These are phyloP conservation scores for Cryptosporidium bovis DNA, from an alignment of 169 alveolate genomes.

Conservation along the genomic window DNA sequence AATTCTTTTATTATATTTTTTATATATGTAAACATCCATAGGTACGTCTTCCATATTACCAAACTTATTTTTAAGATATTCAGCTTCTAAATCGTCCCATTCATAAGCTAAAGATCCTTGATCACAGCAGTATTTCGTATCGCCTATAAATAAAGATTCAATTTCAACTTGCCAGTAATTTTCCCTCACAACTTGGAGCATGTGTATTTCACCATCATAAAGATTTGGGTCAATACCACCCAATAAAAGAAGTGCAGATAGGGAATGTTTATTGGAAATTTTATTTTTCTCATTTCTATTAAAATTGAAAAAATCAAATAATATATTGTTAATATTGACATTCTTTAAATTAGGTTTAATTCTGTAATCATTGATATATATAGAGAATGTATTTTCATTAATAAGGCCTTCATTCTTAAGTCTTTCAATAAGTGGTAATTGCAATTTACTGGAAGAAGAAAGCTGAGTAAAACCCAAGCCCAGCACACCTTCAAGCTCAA, in stretches of 20 bases:
- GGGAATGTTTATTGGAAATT: slow-evolving; percentile 24
- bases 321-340: background rate
- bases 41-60: slow-evolving; percentile 56
- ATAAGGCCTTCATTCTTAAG: slow-evolving; percentile 79
- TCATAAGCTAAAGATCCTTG: slow-evolving; percentile 76
- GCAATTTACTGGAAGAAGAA: slow-evolving; percentile 83
- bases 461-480: slow-evolving; percentile 89
- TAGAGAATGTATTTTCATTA: slow-evolving; percentile 83
- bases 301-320: slow-evolving; percentile 76
- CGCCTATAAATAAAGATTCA: slow-evolving; percentile 86
- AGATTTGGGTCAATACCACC: slow-evolving; percentile 87
- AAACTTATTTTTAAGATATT: slow-evolving; percentile 39
- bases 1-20: slow-evolving; percentile 17
- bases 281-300: background rate
- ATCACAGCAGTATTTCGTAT: slow-evolving; percentile 86
- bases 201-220: slow-evolving; percentile 82
- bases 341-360: slow-evolving; percentile 20
- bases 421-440: slow-evolving; percentile 85
- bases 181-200: slow-evolving; percentile 89
- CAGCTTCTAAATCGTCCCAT: slow-evolving; percentile 54
- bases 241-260: slow-evolving; percentile 82
- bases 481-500: slow-evolving; percentile 88
- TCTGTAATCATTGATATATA: slow-evolving; percentile 80
- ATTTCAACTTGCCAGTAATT: slow-evolving; percentile 89
- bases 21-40: slow-evolving; percentile 41